Evolutionary conservation across 441 rosid genomes (phyloP).

Genomic region (Pelargonium myrrhifolium): DNA sequence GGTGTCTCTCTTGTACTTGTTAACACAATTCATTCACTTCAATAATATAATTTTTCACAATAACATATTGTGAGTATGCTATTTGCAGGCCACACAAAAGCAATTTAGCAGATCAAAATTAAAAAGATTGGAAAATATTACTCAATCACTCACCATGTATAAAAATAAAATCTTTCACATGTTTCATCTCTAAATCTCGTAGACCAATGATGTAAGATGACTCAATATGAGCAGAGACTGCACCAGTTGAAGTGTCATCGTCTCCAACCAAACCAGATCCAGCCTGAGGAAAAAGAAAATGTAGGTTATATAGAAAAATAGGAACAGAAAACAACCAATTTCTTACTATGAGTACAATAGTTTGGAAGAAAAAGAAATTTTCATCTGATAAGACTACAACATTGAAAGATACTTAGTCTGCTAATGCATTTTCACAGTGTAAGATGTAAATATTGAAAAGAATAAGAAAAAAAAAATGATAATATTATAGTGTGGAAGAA

Average conservation of each 20-base stretch:
- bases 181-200: slow-evolving; percentile 86
- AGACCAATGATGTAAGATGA: slow-evolving; percentile 82
- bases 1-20: too few relatives aligned
- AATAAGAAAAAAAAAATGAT: too few relatives aligned
- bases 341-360: not conserved
- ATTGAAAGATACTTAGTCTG: not conserved
- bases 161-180: slow-evolving; percentile 89
- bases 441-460: too few relatives aligned
- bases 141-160: slow-evolving; percentile 62
- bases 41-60: too few relatives aligned
- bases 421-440: too few relatives aligned
- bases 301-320: slow-evolving; percentile 4
- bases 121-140: slow-evolving; percentile 4
- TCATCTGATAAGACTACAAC: too few relatives aligned
- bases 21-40: too few relatives aligned
- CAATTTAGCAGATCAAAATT: not conserved
- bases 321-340: not conserved
- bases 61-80: not conserved
- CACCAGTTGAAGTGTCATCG: slow-evolving; percentile 65
- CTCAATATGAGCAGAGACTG: slow-evolving; percentile 62
- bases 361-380: not conserved
- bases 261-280: slow-evolving; percentile 89
- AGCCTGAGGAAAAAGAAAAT: slow-evolving; percentile 35
- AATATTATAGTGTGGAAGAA: not conserved
- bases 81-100: not conserved